Evolutionary conservation across 805 yeast species (phyloP), one percentile per base, ranked within the genome.

Genomic region (Zygosaccharomyces lentus): DNA sequence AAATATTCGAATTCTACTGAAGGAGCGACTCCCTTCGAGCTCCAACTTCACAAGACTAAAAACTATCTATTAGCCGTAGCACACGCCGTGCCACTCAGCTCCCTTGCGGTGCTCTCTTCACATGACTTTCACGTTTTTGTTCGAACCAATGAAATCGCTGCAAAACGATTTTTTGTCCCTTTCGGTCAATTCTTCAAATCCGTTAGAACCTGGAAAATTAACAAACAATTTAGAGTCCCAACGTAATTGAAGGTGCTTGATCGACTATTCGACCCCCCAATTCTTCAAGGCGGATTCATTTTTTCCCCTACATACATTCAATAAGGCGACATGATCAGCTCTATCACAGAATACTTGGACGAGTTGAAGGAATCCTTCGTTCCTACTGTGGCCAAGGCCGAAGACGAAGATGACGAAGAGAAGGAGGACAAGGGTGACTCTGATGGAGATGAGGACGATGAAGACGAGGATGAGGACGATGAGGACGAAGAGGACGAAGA

Each of bases 361-460:
- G 95, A 87, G 70, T 71, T 88, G 63, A 83, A 85, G 71, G 95
- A 87, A 65, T 77, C 84, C 50, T 74, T 86, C 55, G 71, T 80
- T 56, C 96, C 96, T 65, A 76, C 86, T 58, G 76, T 76, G 46
- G 95, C 95, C 43, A 81, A 76, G 71, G 96, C 96, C 60, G 96
- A 86, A 59, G 71, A 65, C 50, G 69, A 64, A 41, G 62, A 56
- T 47, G 50, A 49, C 19, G 57, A 55, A 47, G 48, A 49, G 55
- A 47, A 35, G 52, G 48, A 45, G 38, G 42, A 30, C n/a, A 63
- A 56, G 36, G 62, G 51, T n/a, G 62, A 61, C 19, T n/a, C n/a
- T n/a, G n/a, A n/a, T n/a, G 64, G 56, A 25, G 68, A 50, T 9
- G 68, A 58, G n/a, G 67, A 61, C 6, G 69, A 58, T 10, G 70